Base-by-base conservation (phyloP, 106 monocot genomes). In the Apostasia shenzhenica region DNA sequence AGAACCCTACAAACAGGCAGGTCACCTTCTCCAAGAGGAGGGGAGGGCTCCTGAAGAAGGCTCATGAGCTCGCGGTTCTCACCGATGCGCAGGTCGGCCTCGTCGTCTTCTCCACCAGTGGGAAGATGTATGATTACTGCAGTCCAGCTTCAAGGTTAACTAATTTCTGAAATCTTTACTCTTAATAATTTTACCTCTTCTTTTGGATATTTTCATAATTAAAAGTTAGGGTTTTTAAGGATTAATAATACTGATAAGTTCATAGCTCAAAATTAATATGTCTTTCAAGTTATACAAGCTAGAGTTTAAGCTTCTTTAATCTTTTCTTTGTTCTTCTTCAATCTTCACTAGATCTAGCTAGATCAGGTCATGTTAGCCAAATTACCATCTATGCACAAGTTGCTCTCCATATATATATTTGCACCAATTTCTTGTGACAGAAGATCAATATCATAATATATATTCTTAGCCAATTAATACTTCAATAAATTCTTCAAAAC, bases 1-100 rank as follows among this genome's bases (percentile, higher is more conserved):
- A 90, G 67, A 86, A 84, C 71, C 45, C 70, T 43, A 79, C 81
- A 3, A 90, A 72, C 73, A 70, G 90, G 43, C 90, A 90, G 57
- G 90, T 90, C 14, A 90, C 86, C 56, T 90, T 90, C 81, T 90
- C 86, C 54, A 90, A 90, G 75, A 46, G 90, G 63, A 71, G 86
- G 37, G 71, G 63, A 63, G 90, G 90, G 14, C 76, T 90, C 11
- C 61, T 90, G 43, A 90, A 90, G 79, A 90, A 90, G 70, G 90
- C 90, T 0, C 75, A 86, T 45, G 90, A 90, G 76, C 78, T 90
- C 2, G 71, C 83, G 0, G 61, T 90, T 13, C 83, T 90, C 0
- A 86, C 86, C 10, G 90, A 90, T 73, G 90, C 86, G 4, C 81
- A 83, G 74, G 60, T 90, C 3, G 90, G 81, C 12, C 67, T 90